Conservation (phyloP, 2,329 filamentous ascomycete genomes). For the Lithohypha guttulata region DNA sequence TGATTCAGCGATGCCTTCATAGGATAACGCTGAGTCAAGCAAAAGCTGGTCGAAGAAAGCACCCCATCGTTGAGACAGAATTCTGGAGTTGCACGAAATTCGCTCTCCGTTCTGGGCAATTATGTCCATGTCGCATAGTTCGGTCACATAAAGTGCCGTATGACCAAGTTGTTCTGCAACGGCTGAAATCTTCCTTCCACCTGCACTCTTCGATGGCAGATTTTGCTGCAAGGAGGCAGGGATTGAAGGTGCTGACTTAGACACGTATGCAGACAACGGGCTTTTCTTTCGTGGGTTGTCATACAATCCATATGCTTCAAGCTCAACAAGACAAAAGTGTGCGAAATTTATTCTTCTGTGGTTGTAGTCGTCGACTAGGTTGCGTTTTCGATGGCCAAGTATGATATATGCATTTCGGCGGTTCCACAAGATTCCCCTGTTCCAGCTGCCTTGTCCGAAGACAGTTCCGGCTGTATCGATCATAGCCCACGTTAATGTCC, state of each 20-base stretch:
- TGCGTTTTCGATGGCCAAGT: constrained; percentile 83
- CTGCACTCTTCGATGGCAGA: constrained; percentile 46
- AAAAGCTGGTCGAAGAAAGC: constrained; percentile 91
- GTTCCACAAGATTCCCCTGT: constrained; percentile 86
- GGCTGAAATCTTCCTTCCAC: constrained; percentile 63
- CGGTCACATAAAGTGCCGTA: constrained; percentile 65
- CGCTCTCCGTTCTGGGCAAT: constrained; percentile 82
- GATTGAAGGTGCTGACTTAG: constrained; percentile 63
- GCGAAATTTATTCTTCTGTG: constrained; percentile 95
- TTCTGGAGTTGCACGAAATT: constrained; percentile 83
- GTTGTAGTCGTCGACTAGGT: constrained; percentile 94
- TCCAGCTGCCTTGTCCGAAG: constrained; percentile 97
- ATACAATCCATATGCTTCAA: constrained; percentile 94
- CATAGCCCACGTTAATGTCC: constrained; percentile 81
- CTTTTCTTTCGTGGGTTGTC: constrained; percentile 76
- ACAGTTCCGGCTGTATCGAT: constrained; percentile 92
- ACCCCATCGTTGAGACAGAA: constrained; percentile 82
- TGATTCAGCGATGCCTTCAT: constrained; percentile 44
- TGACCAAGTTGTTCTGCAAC: constrained; percentile 80
- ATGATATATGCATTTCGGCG: constrained; percentile 92
- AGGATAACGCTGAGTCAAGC: constrained; percentile 60
- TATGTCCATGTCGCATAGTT: constrained; percentile 93
- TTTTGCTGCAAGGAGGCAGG: constrained; percentile 38
- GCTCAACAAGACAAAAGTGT: constrained; percentile 90
- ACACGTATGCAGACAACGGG: constrained; percentile 73